Percentiles rank a stretch among this genome's conserved stretches.
phyloP scores from a whole-genome alignment of 2,329 filamentous ascomycete species.

The Thermothelomyces thermophilus region DNA sequence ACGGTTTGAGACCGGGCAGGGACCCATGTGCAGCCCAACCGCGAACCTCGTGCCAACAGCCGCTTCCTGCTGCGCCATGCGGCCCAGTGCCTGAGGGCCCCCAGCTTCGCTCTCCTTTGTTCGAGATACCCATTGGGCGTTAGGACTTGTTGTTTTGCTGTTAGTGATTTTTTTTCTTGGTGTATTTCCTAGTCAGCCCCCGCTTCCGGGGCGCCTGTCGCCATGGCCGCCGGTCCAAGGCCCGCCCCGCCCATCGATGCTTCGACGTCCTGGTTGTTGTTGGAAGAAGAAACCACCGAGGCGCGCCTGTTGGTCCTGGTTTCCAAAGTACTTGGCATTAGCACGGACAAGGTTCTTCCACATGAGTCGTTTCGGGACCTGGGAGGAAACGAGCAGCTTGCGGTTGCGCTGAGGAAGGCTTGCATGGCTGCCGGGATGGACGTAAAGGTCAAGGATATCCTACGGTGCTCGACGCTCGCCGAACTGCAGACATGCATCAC shows the following conservation, averaged over 20 bases:
- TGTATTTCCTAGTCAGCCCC: not conserved
- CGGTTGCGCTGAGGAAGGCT: slow-evolving; percentile 29
- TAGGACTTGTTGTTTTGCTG: not conserved
- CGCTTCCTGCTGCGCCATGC: slow-evolving; percentile 20
- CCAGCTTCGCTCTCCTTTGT: slow-evolving; percentile 19
- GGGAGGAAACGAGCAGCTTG: slow-evolving; percentile 36
- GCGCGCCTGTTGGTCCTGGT: slow-evolving; percentile 23
- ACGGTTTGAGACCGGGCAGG: not conserved
- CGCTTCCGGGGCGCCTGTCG: slow-evolving; percentile 5
- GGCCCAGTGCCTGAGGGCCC: slow-evolving; percentile 17
- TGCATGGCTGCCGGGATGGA: slow-evolving; percentile 34
- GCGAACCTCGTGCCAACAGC: slow-evolving; percentile 8
- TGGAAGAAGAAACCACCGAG: slow-evolving; percentile 23
- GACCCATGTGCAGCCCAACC: slow-evolving; percentile 15
- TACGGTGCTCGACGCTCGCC: slow-evolving; percentile 38
- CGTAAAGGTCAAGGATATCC: slow-evolving; percentile 35
- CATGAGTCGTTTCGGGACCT: slow-evolving; percentile 41
- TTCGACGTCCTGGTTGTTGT: slow-evolving; percentile 23
- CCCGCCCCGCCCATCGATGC: slow-evolving; percentile 18
- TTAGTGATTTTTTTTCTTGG: slow-evolving; percentile 6
- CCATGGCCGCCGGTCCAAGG: slow-evolving; percentile 19
- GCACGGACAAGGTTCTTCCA: slow-evolving; percentile 29
- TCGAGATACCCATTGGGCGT: slow-evolving; percentile 17
- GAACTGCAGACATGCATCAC: slow-evolving; percentile 39
- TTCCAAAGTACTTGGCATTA: slow-evolving; percentile 33